Evolutionary conservation across 768 basidiomycete species (phyloP), one percentile per base, ranked within the genome.

Genomic region (Lentinula edodes): DNA sequence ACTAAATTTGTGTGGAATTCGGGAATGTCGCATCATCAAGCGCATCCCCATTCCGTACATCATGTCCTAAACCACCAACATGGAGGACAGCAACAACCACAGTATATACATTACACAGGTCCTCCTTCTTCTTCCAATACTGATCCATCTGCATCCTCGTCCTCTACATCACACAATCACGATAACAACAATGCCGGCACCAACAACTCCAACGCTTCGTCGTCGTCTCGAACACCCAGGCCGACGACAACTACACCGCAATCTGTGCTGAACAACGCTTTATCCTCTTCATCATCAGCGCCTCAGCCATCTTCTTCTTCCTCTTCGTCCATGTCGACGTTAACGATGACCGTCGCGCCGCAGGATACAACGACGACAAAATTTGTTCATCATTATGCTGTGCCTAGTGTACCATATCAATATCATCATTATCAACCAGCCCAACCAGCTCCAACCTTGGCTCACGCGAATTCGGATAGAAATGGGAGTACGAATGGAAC

Each of bases 291-390:
- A 6, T 42, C 58, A 32, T 48, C 58, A 20, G 13, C 38, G 52
- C 15, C 28, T 9, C 23, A 18, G 7, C 10, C 38, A 38, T 36
- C 54, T 43, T 58, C 56, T 43, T 13, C 41, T 46, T n/a, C 58
- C n/a, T 34, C 43, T 9, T 6, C 32, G 34, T 34, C 32, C 2
- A 52, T 51, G 35, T 41, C 59, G 8, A 36, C 34, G 7, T n/a
- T 41, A 38, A 51, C 58, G 43, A 51, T 59, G 38, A 60, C 59
- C 9, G 59, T 60, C 15, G 59, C 59, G 2, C 59, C 59, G 9
- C 59, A 60, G 38, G 59, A 60, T 28, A 60, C 59, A 2, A 57
- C 55, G 12, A 53, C 51, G n/a, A 20, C 55, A 2, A 56, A 56
- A 56, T 56, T 50, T n/a, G 36, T 59, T 1, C 48, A 59, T 5